Evolutionary conservation across 2,329 filamentous ascomycete genomes (phyloP).

Genomic region (Trichoderma cornu-damae): DNA sequence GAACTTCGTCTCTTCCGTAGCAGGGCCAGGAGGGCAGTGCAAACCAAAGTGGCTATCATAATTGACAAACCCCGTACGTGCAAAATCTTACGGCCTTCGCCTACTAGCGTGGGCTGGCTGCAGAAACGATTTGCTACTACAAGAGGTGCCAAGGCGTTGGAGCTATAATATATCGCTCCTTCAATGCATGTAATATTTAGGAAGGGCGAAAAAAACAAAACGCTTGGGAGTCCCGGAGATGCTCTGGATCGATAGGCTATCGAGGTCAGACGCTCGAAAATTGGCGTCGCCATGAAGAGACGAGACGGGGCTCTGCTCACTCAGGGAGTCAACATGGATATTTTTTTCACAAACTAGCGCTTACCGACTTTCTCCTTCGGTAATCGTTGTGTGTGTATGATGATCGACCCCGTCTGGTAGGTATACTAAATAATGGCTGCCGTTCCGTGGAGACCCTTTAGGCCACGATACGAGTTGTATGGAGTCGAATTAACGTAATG

Average conservation of each 20-base stretch:
- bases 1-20: not conserved
- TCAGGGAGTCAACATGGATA: not conserved
- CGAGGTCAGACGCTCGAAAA: slow-evolving; percentile 1
- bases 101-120: not conserved
- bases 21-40: not conserved
- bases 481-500: not conserved
- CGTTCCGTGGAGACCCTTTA: not conserved
- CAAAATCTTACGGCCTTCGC: not conserved
- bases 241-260: not conserved
- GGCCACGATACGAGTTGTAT: not conserved
- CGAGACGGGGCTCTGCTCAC: not conserved
- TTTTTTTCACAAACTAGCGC: slow-evolving; percentile 2
- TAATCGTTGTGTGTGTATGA: not conserved
- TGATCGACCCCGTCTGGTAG: not conserved
- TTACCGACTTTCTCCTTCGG: not conserved
- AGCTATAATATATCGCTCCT: not conserved
- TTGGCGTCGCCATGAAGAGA: not conserved
- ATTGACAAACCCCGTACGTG: not conserved
- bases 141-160: not conserved
- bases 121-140: not conserved
- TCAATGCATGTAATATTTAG: not conserved
- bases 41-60: not conserved
- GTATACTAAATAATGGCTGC: not conserved
- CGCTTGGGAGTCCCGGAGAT: not conserved
- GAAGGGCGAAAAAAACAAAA: not conserved